phyloP scores from a whole-genome alignment of 2,329 filamentous ascomycete species.

The Penicillium sp. region DNA sequence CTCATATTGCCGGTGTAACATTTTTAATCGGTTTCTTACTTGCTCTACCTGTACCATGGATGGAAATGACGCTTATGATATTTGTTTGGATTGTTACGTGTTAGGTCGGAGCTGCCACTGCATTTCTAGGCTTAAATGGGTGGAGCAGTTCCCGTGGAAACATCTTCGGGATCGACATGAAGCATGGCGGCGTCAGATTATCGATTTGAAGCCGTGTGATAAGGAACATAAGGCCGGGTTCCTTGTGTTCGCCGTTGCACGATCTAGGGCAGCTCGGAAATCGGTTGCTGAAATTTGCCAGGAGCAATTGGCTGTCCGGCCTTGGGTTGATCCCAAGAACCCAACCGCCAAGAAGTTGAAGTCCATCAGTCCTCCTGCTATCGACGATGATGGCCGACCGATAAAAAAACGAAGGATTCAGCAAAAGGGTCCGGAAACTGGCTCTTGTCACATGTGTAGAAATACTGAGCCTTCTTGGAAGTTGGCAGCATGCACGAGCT shows the following conservation, averaged over 20 bases:
- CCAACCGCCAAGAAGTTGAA: background rate
- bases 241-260: slow-evolving; percentile 62
- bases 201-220: slow-evolving; percentile 66
- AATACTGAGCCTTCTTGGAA: slow-evolving; percentile 81
- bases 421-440: slow-evolving; percentile 51
- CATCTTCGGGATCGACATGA: slow-evolving; percentile 78
- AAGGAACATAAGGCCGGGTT: slow-evolving; percentile 61
- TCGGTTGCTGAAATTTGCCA: slow-evolving; percentile 92
- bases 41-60: slow-evolving; percentile 78
- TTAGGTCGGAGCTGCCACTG: slow-evolving; percentile 94
- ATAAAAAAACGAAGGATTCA: slow-evolving; percentile 65
- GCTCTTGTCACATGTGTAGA: slow-evolving; percentile 78
- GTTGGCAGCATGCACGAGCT: slow-evolving; percentile 76
- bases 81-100: slow-evolving; percentile 98
- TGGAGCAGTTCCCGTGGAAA: slow-evolving; percentile 88
- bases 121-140: slow-evolving; percentile 82
- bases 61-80: slow-evolving; percentile 83
- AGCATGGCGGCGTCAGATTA: slow-evolving; percentile 75
- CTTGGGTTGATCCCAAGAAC: slow-evolving; percentile 73
- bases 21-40: slow-evolving; percentile 95
- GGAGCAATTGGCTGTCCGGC: slow-evolving; percentile 75
- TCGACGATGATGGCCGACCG: slow-evolving; percentile 54
- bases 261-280: slow-evolving; percentile 66
- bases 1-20: slow-evolving; percentile 92
- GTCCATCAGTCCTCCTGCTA: slow-evolving; percentile 31